phyloP scores from a whole-genome alignment of 2,329 filamentous ascomycete genomes.

The Fusarium scirpi region DNA sequence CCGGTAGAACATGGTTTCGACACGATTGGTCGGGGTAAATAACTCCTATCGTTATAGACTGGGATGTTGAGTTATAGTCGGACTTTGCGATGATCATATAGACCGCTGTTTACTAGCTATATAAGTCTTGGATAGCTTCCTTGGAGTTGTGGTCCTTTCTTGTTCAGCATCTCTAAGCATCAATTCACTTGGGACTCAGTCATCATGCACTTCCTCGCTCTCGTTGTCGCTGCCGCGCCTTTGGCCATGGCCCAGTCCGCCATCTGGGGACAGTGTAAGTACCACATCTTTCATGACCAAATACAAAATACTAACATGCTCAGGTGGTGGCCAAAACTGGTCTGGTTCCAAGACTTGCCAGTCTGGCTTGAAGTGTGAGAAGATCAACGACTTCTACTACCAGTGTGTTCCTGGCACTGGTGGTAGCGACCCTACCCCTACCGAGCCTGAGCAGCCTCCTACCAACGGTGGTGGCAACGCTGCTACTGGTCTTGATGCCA shows the following conservation, averaged over 20 bases:
- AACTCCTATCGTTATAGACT: not conserved
- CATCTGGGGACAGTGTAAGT: slow-evolving; percentile 25
- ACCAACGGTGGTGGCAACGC: not conserved
- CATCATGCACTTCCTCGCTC: slow-evolving; percentile 12
- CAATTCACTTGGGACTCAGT: not conserved
- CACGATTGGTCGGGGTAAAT: not conserved
- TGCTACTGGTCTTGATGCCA: slow-evolving; percentile 8
- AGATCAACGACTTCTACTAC: slow-evolving; percentile 25
- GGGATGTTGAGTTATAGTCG: not conserved
- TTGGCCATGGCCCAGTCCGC: slow-evolving; percentile 13
- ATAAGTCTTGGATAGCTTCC: not conserved
- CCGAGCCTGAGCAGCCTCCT: not conserved
- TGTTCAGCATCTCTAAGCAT: not conserved
- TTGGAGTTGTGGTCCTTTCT: not conserved
- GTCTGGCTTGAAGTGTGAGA: slow-evolving; percentile 13
- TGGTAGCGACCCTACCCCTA: not conserved
- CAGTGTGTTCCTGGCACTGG: slow-evolving; percentile 20
- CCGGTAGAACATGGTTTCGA: slow-evolving; percentile 1
- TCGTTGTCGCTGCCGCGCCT: slow-evolving; percentile 20
- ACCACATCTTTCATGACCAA: too few species aligned
- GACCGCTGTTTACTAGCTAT: not conserved
- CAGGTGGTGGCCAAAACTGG: slow-evolving; percentile 10
- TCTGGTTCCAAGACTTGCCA: slow-evolving; percentile 2
- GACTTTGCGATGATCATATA: not conserved
- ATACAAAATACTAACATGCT: not conserved